phyloP scores from a whole-genome alignment of 2,329 filamentous ascomycete genomes.

The Monilinia polystroma region DNA sequence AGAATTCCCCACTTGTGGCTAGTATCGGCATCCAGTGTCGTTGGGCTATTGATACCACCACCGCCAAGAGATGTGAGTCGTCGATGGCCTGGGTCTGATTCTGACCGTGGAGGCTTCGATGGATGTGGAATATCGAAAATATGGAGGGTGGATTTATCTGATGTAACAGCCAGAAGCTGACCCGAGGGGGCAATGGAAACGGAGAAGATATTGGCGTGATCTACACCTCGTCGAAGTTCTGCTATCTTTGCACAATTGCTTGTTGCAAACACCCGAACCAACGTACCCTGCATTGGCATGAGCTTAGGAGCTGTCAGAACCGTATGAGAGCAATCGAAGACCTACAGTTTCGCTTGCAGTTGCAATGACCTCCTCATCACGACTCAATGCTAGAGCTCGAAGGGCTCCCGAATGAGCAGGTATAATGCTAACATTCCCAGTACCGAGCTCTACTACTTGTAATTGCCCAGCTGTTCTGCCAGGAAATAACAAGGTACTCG shows the following conservation, averaged over 20 bases:
- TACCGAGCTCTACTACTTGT: constrained; percentile 76
- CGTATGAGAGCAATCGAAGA: background rate
- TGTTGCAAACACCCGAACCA: constrained; percentile 83
- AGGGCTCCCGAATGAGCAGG: constrained; percentile 82
- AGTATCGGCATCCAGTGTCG: constrained; percentile 47
- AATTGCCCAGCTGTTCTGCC: constrained; percentile 87
- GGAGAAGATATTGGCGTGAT: constrained; percentile 83
- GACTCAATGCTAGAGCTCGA: constrained; percentile 75
- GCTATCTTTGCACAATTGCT: constrained; percentile 75
- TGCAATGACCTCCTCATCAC: constrained; percentile 76
- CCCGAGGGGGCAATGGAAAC: constrained; percentile 83
- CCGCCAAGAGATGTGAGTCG: constrained; percentile 37
- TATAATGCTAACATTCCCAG: constrained; percentile 86
- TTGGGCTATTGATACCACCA: constrained; percentile 37
- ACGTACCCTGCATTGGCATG: constrained; percentile 62
- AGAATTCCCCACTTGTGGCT: constrained; percentile 83
- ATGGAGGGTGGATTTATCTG: constrained; percentile 94
- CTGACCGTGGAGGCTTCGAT: constrained; percentile 43
- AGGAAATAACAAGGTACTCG: constrained; percentile 75
- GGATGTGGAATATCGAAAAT: constrained; percentile 79
- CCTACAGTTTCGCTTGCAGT: constrained; percentile 80
- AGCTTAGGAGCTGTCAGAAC: constrained; percentile 15
- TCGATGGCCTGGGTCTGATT: constrained; percentile 38
- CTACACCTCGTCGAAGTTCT: constrained; percentile 85
- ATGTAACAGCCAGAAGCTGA: constrained; percentile 81